Percentiles rank a stretch among this genome's conserved stretches.
Conservation (phyloP, 177 flowering plant genomes). For the Vitis hybrid region DNA sequence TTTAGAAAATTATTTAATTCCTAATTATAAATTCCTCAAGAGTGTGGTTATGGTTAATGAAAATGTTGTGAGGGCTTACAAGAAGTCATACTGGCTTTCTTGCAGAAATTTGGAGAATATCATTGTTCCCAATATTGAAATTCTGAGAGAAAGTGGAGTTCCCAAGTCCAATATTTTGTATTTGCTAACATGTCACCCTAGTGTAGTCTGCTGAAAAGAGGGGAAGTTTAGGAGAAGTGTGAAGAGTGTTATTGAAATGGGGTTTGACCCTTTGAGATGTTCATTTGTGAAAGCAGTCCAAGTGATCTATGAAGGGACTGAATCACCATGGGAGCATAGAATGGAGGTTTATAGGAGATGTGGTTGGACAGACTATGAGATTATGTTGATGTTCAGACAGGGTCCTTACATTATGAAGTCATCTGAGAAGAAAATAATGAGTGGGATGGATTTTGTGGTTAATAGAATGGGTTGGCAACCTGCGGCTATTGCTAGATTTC, state of each 20-base stretch:
- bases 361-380: slow-evolving; percentile 2
- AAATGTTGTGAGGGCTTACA: background rate
- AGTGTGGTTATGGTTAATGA: background rate
- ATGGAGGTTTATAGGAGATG: slow-evolving; percentile 1
- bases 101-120: background rate
- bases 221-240: background rate
- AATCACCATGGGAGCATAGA: background rate
- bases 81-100: background rate
- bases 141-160: background rate
- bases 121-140: background rate
- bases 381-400: no score
- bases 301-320: background rate
- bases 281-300: background rate
- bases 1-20: background rate
- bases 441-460: no score
- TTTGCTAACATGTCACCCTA: background rate
- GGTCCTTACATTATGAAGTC: no score
- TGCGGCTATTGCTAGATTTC: no score
- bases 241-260: background rate
- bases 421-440: no score
- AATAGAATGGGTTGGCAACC: no score
- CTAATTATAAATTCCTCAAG: background rate
- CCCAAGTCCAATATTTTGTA: background rate
- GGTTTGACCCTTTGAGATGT: background rate
- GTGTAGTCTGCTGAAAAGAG: background rate